These are phyloP conservation scores for Delitschia confertaspora DNA, from an alignment of 495 filamentous ascomycete species.

Conservation along the genomic window DNA sequence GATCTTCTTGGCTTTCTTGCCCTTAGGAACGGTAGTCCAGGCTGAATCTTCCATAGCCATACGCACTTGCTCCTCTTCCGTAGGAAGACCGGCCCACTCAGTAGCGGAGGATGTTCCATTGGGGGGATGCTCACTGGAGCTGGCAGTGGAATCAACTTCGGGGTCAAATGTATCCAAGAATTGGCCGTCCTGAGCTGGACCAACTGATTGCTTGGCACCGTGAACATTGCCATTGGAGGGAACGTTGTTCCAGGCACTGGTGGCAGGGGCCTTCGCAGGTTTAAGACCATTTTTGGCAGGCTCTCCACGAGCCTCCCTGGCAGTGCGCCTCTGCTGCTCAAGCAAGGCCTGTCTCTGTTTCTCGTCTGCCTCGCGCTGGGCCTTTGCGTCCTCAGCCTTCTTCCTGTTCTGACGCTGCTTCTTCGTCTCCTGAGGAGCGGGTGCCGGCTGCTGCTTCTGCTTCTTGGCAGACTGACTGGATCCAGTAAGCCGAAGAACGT, in stretches of 20 bases:
- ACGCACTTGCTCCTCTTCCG: conserved; percentile 80
- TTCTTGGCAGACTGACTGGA: conserved; percentile 49
- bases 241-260: conserved; percentile 58
- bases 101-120: conserved; percentile 29
- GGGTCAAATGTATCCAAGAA: conserved; percentile 71
- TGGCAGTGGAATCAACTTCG: conserved; percentile 34
- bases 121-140: conserved; percentile 24
- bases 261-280: conserved; percentile 46
- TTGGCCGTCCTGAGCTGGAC: conserved; percentile 36
- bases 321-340: conserved; percentile 72
- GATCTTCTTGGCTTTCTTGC: conserved; percentile 51
- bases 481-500: conserved; percentile 66
- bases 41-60: conserved; percentile 54
- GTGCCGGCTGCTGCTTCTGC: conserved; percentile 47
- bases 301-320: conserved; percentile 69
- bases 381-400: conserved; percentile 69
- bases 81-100: conserved; percentile 47
- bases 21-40: conserved; percentile 66
- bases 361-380: conserved; percentile 63
- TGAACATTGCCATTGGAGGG: conserved; percentile 31
- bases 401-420: conserved; percentile 81
- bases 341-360: conserved; percentile 57
- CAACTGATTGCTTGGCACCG: conserved; percentile 17
- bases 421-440: conserved; percentile 60
- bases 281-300: conserved; percentile 63